phyloP scores from a whole-genome alignment of 2,329 filamentous ascomycete species.

The Ophiostoma piceae region DNA sequence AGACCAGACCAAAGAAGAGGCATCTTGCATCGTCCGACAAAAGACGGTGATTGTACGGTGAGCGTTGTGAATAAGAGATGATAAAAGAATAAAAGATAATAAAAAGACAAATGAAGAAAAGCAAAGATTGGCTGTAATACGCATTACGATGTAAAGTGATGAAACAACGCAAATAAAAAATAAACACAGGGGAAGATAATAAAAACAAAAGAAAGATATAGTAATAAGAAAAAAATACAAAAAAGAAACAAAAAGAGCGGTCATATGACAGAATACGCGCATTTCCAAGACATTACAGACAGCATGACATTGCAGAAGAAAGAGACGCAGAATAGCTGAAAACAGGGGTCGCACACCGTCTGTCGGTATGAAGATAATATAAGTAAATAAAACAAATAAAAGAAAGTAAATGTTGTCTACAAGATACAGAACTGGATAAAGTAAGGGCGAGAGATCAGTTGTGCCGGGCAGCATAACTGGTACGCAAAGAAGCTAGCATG shows the following conservation, averaged over 20 bases:
- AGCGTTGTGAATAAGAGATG: too few relatives aligned
- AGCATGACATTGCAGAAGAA: not conserved
- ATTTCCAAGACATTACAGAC: not conserved
- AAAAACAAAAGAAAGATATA: not conserved
- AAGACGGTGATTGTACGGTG: too few relatives aligned
- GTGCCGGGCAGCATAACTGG: not conserved
- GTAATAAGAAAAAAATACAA: not conserved
- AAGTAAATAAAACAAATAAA: not conserved
- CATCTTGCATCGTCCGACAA: too few relatives aligned
- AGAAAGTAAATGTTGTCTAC: too few relatives aligned
- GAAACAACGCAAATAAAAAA: not conserved
- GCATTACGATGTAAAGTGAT: too few relatives aligned
- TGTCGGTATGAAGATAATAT: not conserved
- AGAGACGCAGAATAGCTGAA: constrained; percentile 8
- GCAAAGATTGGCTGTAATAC: too few relatives aligned
- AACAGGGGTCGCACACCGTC: constrained; percentile 1
- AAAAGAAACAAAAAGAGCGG: not conserved
- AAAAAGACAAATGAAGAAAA: not conserved
- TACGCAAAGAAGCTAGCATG: not conserved
- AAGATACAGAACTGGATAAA: too few relatives aligned
- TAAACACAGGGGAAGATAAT: not conserved
- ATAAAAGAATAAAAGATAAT: not conserved
- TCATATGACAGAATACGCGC: constrained; percentile 6
- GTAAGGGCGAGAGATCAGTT: not conserved
- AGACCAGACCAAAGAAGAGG: too few relatives aligned